These are phyloP conservation scores for Hyphopichia homilentoma DNA, from an alignment of 805 yeast species.

Conservation along the genomic window DNA sequence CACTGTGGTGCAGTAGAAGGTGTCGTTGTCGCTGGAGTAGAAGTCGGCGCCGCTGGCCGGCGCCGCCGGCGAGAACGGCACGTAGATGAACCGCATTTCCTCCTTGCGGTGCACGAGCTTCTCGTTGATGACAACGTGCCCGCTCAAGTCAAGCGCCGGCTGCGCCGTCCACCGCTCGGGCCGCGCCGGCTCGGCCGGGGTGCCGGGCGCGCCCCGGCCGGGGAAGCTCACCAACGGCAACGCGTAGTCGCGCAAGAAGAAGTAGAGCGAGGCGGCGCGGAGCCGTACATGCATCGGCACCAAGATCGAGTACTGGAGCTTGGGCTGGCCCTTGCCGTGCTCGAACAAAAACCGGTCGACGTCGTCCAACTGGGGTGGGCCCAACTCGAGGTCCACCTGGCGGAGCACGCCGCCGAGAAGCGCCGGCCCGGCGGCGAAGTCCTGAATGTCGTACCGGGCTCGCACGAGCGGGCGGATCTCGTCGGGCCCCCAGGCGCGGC, in stretches of 20 bases:
- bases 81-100: constrained; percentile 48
- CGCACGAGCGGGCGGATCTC: constrained; percentile 23
- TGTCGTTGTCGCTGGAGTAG: constrained; percentile 41
- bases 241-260: constrained; percentile 53
- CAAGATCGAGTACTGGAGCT: constrained; percentile 50
- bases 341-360: constrained; percentile 34
- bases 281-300: constrained; percentile 48
- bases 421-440: constrained; percentile 31
- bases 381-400: constrained; percentile 27
- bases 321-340: constrained; percentile 50
- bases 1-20: constrained; percentile 54
- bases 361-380: constrained; percentile 25
- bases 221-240: constrained; percentile 55
- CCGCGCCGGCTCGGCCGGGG: too few relatives aligned
- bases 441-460: constrained; percentile 32
- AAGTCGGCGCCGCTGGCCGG: constrained; percentile 29
- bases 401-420: constrained; percentile 26
- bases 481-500: constrained; percentile 33
- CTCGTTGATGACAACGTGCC: constrained; percentile 58
- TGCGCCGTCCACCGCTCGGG: too few relatives aligned
- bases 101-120: constrained; percentile 40
- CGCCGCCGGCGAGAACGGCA: constrained; percentile 56
- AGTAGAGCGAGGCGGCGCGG: constrained; percentile 38
- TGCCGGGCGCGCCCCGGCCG: too few relatives aligned
- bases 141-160: constrained; percentile 25